Base-by-base conservation (phyloP, 768 basidiomycete genomes). In the Rubroboletus satanas region DNA sequence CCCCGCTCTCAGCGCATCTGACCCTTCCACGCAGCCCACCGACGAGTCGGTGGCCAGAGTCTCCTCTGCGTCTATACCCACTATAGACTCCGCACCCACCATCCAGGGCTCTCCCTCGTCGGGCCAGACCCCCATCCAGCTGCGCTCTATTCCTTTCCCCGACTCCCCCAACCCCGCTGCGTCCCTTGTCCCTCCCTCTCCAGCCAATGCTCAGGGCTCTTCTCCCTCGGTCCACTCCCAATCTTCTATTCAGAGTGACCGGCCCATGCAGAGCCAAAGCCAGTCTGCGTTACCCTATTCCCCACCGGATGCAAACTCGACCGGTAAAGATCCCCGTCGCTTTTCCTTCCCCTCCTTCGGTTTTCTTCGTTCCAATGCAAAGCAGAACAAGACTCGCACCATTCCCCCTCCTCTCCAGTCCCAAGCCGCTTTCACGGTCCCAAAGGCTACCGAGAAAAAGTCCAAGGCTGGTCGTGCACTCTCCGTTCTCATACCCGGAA, bases 301-400 rank as follows among this genome's bases (percentile, higher is more conserved):
- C 36, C 42, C 43, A 5, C 56, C 46, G 1, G 32, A 1, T 28
- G 15, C 44, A 33, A 56, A 44, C 52, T 41, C 57, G 26, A 33
- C 59, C 23, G 55, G 45, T 42, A 71, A 62, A 59, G 72, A 69
- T 35, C 52, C 62, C 32, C 72, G 75, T 49, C 79, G 79, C 41
- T 76, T 84, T 56, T 82, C 79, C 33, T 75, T 84, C 48, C 79
- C 76, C 15, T 76, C 74, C 12, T 66, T 76, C 42, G 54, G 74
- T 35, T 75, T 81, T 60, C 69, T 77, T 62, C 77, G 71, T 45
- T 60, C 69, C 41, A 69, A 69, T 23, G 14, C 64, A 54, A 70
- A 66, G 53, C 68, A 68, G 56, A 59, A 41, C 49, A 69, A 62
- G 51, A 51, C 62, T 46, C 62, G 56, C 28, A 15, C 50, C 21